phyloP scores from a whole-genome alignment of 768 basidiomycete species.

The Auricularia sp. region DNA sequence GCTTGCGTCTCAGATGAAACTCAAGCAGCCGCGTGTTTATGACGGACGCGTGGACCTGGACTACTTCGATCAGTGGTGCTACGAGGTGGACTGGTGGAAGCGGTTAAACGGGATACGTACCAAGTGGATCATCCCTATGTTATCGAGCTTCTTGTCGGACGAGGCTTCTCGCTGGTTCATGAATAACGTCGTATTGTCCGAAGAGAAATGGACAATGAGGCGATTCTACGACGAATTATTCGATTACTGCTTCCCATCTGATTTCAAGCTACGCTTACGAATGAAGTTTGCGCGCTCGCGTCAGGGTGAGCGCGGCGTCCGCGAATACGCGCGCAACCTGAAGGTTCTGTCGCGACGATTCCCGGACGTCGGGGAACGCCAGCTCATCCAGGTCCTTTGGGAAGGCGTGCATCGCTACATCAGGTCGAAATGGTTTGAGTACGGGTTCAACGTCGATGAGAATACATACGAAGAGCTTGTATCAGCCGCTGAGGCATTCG shows the following conservation, averaged over 20 bases:
- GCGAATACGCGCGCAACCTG: conserved; percentile 25
- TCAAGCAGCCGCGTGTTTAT: too few species aligned
- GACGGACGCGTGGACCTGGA: too few species aligned
- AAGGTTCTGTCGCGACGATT: conserved; percentile 16
- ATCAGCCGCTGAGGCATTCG: conserved; percentile 20
- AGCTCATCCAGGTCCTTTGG: conserved; percentile 26
- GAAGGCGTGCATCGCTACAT: conserved; percentile 18
- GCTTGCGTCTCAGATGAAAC: too few species aligned
- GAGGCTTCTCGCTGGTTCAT: conserved; percentile 11
- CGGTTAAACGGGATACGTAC: too few species aligned
- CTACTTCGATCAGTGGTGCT: too few species aligned
- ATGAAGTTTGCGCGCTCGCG: conserved; percentile 13
- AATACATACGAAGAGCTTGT: conserved; percentile 19
- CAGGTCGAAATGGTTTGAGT: conserved; percentile 21
- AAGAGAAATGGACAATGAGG: conserved; percentile 17
- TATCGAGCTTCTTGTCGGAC: too few species aligned
- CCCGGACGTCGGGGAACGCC: conserved; percentile 12
- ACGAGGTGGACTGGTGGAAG: too few species aligned
- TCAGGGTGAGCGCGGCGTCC: conserved; percentile 20
- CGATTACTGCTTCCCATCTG: conserved; percentile 27
- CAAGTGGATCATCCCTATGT: too few species aligned
- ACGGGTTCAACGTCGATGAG: conserved; percentile 18
- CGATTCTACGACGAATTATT: conserved; percentile 25
- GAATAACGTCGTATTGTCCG: conserved; percentile 17
- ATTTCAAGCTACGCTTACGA: conserved; percentile 18